Evolutionary conservation across 805 yeast genomes (phyloP).

Genomic region (Nakazawaea holstii): DNA sequence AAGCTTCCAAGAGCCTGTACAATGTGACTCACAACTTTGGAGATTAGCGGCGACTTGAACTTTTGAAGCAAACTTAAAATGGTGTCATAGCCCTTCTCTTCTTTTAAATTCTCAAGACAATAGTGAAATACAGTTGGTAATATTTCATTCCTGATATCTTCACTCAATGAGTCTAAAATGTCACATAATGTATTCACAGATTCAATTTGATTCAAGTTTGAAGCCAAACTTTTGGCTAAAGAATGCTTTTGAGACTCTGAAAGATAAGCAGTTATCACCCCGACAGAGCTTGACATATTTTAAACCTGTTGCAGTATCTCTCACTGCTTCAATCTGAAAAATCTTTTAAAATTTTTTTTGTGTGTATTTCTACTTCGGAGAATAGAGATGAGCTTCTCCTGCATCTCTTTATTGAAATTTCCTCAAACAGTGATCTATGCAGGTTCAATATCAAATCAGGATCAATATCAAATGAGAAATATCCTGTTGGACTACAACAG

Average conservation of each 20-base stretch:
- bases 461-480: no score
- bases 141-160: conserved; percentile 1
- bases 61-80: not conserved
- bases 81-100: not conserved
- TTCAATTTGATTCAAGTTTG: conserved; percentile 15
- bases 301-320: no score
- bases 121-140: conserved; percentile 10
- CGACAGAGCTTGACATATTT: not conserved
- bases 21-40: not conserved
- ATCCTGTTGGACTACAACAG: no score
- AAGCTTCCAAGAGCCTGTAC: not conserved
- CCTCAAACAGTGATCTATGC: not conserved
- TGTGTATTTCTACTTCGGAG: no score
- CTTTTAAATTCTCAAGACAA: not conserved
- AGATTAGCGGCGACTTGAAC: not conserved
- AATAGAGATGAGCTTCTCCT: no score
- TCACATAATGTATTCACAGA: conserved; percentile 23
- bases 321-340: no score
- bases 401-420: not conserved
- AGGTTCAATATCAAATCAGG: no score
- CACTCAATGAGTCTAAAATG: conserved; percentile 21
- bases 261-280: not conserved
- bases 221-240: conserved; percentile 13
- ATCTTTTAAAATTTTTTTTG: no score
- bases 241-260: not conserved